Percentiles rank a stretch among this genome's conserved stretches.
Evolutionary conservation across 192 early-diverging fungal species (phyloP).

Genomic region (Glomus cerebriforme): DNA sequence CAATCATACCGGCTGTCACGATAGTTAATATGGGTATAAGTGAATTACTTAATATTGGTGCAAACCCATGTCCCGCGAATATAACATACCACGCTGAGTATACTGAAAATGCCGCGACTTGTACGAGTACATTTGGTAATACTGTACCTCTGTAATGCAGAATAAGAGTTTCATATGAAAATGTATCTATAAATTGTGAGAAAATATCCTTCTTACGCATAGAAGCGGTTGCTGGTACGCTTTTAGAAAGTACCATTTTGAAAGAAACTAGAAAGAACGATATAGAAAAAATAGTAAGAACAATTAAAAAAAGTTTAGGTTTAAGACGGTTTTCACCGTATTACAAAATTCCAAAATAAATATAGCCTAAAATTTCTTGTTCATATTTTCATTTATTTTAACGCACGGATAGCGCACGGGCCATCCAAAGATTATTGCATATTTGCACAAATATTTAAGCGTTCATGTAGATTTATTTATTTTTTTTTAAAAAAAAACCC

Average conservation of each 20-base stretch:
- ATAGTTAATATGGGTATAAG: conserved; percentile 41
- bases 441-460: no score
- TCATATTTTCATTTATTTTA: no score
- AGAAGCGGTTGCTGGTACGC: background rate
- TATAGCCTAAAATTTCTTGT: no score
- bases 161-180: background rate
- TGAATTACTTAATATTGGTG: background rate
- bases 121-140: background rate
- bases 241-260: background rate
- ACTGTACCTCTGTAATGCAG: conserved; percentile 4
- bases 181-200: background rate
- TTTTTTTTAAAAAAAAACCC: no score
- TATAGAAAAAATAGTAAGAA: no score
- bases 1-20: conserved; percentile 42
- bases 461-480: no score
- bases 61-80: background rate
- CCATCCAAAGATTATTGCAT: no score
- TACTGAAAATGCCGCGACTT: background rate
- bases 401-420: no score
- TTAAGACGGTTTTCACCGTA: no score
- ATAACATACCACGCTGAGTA: background rate
- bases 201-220: background rate
- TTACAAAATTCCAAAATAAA: no score
- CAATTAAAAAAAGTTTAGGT: no score
- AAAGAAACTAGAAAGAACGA: background rate